Conservation (phyloP, 148 eudicot genomes). For the Mesembryanthemum crystallinum region DNA sequence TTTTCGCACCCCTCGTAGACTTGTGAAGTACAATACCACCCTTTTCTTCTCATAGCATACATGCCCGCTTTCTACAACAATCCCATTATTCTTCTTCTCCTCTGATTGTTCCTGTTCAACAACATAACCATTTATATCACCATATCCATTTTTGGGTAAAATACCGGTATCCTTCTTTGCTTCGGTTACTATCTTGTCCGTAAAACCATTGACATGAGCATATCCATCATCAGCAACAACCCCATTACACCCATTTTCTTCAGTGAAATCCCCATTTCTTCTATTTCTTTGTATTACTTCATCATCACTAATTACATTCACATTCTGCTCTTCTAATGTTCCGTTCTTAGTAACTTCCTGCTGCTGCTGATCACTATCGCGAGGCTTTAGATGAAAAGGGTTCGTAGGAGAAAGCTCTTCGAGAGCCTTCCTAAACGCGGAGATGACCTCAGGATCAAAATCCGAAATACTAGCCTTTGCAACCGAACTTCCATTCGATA, state of each 20-base stretch:
- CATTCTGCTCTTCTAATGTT: not conserved
- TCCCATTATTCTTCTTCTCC: not conserved
- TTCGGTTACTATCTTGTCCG: slow-evolving; percentile 10
- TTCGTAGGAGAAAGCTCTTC: slow-evolving; percentile 57
- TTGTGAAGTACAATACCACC: slow-evolving; percentile 71
- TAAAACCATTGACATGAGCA: slow-evolving; percentile 25
- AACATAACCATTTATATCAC: not conserved
- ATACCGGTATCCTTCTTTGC: slow-evolving; percentile 9
- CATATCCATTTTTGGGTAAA: not conserved
- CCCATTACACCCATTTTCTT: slow-evolving; percentile 15
- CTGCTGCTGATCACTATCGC: slow-evolving; percentile 24
- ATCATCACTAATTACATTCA: not conserved
- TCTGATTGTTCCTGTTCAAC: slow-evolving; percentile 2
- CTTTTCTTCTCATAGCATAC: slow-evolving; percentile 31
- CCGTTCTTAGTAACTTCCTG: not conserved
- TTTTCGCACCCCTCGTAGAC: slow-evolving; percentile 85
- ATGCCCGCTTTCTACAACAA: slow-evolving; percentile 3
- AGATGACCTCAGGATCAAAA: slow-evolving; percentile 69
- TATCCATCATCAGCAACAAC: slow-evolving; percentile 12
- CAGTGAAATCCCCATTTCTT: slow-evolving; percentile 11
- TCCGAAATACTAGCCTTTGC: slow-evolving; percentile 40
- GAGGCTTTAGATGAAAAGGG: slow-evolving; percentile 44
- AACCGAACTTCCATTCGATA: slow-evolving; percentile 13
- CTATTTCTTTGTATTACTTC: slow-evolving; percentile 4
- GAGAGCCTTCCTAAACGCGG: slow-evolving; percentile 57